Evolutionary conservation across 2,329 filamentous ascomycete species (phyloP), one percentile per base, ranked within the genome.

Genomic region (Allantophomopsis lycopodina): DNA sequence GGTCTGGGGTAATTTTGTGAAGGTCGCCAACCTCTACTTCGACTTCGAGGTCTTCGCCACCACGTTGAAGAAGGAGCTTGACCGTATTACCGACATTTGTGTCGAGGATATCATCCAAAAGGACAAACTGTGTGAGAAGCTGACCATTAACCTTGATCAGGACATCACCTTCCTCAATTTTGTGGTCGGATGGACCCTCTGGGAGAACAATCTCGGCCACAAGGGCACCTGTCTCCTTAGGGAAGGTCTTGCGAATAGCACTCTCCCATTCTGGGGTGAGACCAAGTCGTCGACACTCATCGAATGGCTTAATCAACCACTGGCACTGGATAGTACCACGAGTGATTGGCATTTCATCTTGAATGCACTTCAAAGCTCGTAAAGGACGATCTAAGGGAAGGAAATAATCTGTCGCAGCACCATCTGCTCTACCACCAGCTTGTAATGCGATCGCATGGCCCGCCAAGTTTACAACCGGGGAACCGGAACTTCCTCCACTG

Each of bases 321-420:
- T 98, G 91, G 46, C 86, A 94, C 61, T 98, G 91, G 37, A 98
- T 94, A n/a, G 91, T 94, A 36, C 91, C 91, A 50, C 91, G 74
- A n/a, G 80, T 77, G 39, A 98, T 79, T 2, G 73, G 73, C 49
- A 79, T 73, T 28, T 76, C 79, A 47, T 79, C 69, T 55, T 83
- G 86, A 40, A 98, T 80, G 53, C 87, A 93, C 55, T 86, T 73
- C 40, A 98, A 68, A 1, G 91, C 91, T 46, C 91, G 78, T 32
- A 89, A 62, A 1, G 93, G 91, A 41, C 91, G 80, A 57, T 98
- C 89, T 12, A 98, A 69, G 1, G 91, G 91, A 5, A 98, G 67
- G 61, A 98, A 96, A 60, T 98, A 98, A 59, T 98, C 91, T 15
- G 91, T 98, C 11, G 93, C 89, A 35, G 91, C 91, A 44, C 89